Evolutionary conservation across 371 early-diverging fungal genomes (phyloP).

Genomic region (Rhizopus sp.): DNA sequence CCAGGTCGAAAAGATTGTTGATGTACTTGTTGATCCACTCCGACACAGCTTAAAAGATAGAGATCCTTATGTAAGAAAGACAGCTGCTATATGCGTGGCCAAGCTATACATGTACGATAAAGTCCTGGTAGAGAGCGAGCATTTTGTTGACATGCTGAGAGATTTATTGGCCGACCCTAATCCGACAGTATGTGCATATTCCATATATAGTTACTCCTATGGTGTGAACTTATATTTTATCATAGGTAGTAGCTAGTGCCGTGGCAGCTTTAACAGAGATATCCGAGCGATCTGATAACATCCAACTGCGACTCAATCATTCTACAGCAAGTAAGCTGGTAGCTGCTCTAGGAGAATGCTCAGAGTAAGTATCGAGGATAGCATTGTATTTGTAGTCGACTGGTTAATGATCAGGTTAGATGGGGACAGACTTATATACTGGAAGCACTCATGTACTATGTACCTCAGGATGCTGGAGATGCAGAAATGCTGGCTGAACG

Average conservation of each 20-base stretch:
- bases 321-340: conserved; percentile 81
- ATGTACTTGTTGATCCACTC: conserved; percentile 79
- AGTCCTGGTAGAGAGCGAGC: conserved; percentile 66
- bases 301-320: conserved; percentile 76
- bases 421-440: conserved; percentile 96
- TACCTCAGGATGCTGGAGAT: conserved; percentile 84
- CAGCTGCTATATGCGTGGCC: conserved; percentile 93
- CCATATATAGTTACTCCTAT: neutral
- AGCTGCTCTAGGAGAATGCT: conserved; percentile 92
- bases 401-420: conserved; percentile 31
- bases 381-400: too few species aligned
- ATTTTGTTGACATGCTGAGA: conserved; percentile 82
- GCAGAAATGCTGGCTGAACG: conserved; percentile 92
- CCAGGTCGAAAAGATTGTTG: conserved; percentile 89
- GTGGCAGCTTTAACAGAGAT: conserved; percentile 91
- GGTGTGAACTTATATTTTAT: neutral
- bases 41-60: conserved; percentile 69
- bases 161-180: conserved; percentile 93
- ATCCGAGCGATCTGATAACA: conserved; percentile 72
- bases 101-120: conserved; percentile 73
- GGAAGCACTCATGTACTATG: conserved; percentile 81
- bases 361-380: conserved; percentile 66
- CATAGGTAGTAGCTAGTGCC: conserved; percentile 90
- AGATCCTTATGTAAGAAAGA: conserved; percentile 92
- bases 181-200: conserved; percentile 75